Percentiles rank a stretch among this genome's conserved stretches.
phyloP scores from a whole-genome alignment of 768 basidiomycete species.

The Mrakia gelida region DNA sequence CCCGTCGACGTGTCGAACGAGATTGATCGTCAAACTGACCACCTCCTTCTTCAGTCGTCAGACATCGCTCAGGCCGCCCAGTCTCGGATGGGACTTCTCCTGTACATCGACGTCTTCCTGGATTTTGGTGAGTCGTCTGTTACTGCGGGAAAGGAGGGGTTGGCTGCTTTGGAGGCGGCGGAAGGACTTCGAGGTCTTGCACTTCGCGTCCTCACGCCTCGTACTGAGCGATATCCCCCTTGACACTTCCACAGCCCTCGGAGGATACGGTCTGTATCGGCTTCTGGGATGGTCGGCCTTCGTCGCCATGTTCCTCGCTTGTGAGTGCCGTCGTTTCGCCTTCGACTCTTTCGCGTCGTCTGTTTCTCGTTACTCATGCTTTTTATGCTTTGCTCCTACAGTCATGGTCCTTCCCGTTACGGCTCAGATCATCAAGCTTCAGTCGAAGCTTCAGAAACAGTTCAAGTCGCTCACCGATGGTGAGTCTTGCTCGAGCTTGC shows the following conservation, averaged over 20 bases:
- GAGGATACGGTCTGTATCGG: constrained; percentile 48
- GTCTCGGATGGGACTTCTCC: not conserved
- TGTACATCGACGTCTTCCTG: not conserved
- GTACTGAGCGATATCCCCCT: not conserved
- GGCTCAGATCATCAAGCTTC: constrained; percentile 51
- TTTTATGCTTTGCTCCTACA: not conserved
- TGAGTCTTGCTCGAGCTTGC: not conserved
- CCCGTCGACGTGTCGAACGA: no score
- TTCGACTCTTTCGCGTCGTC: not conserved
- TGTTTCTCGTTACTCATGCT: not conserved
- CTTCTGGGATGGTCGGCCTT: constrained; percentile 59
- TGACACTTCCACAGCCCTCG: constrained; percentile 49
- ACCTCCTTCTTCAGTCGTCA: not conserved
- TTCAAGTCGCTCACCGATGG: not conserved
- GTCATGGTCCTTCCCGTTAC: constrained; percentile 59
- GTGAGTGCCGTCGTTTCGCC: not conserved
- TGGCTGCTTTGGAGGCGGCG: no score
- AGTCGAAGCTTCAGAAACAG: constrained; percentile 49
- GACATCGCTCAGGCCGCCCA: constrained; percentile 21
- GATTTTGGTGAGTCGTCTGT: constrained; percentile 50
- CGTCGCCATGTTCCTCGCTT: constrained; percentile 55
- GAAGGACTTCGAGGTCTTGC: constrained; percentile 54
- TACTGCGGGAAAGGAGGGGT: no score
- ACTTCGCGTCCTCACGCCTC: constrained; percentile 47
- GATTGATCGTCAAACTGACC: no score